These are phyloP conservation scores for Ogataea paradorogensis DNA, from an alignment of 805 yeast species.

Conservation along the genomic window DNA sequence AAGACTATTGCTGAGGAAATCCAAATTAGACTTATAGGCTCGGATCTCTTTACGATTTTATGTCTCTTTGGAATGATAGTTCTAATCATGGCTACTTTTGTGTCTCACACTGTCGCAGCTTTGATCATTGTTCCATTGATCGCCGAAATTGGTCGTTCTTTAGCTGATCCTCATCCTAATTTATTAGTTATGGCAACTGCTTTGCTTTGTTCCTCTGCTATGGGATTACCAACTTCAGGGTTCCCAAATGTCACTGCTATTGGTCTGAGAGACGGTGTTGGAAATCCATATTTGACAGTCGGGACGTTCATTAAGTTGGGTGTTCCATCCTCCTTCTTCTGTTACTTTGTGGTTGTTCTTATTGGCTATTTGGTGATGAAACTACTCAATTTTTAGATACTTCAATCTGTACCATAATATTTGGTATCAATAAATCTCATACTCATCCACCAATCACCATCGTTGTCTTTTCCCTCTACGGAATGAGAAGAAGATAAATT, in stretches of 20 bases:
- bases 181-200: conserved; percentile 66
- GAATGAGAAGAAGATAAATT: conserved; percentile 44
- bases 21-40: conserved; percentile 59
- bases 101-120: conserved; percentile 96
- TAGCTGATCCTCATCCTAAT: conserved; percentile 81
- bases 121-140: conserved; percentile 88
- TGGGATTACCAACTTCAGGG: conserved; percentile 97
- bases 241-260: conserved; percentile 98
- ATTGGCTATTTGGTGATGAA: conserved; percentile 77
- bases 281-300: conserved; percentile 85
- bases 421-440: conserved; percentile 69
- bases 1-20: conserved; percentile 72
- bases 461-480: conserved; percentile 26
- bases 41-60: conserved; percentile 70
- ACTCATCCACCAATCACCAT: conserved; percentile 57
- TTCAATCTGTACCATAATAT: conserved; percentile 65
- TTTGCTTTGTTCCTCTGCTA: conserved; percentile 84
- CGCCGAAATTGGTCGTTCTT: conserved; percentile 77
- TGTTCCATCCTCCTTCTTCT: conserved; percentile 78
- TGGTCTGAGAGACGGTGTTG: conserved; percentile 89
- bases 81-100: conserved; percentile 86
- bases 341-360: conserved; percentile 69
- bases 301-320: conserved; percentile 86
- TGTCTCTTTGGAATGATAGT: conserved; percentile 79
- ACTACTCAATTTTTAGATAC: conserved; percentile 43